Base-by-base conservation (phyloP, 2,329 filamentous ascomycete species). In the Exophiala bonariae region DNA sequence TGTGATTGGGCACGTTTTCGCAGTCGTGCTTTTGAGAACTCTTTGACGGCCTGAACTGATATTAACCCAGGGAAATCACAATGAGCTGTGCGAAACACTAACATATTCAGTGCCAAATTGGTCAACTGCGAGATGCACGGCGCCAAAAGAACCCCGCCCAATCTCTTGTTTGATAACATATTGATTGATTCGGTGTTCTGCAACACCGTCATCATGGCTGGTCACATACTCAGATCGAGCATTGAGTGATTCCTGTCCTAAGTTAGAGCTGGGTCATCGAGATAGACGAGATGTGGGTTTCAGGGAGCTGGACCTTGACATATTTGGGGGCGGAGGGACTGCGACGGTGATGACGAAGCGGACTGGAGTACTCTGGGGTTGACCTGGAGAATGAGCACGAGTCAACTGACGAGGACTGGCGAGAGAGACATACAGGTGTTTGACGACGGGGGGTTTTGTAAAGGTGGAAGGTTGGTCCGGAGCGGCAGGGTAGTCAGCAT, bases 81-180 rank as follows among this genome's bases (percentile, higher is more conserved):
- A n/a, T n/a, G n/a, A 26, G 11, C 23, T 26, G 6, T 26, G 11
- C 23, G n/a, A 16, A 42, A 37, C 6, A 30, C 86, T 78, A 77
- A 95, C 92, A 80, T 86, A 97, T 87, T 97, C 90, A 41, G 83
- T 82, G 33, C 90, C 92, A 71, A 85, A 93, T 66, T 96, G 90
- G 70, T 99, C 92, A 2, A 82, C 83, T 17, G 90, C 93, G 16
- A 92, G 75, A 69, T 97, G 90, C 11, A 99, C 93, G 9, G 91
- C 86, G 6, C 93, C 93, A 66, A 95, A 99, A 0, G 92, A 97
- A 14, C 93, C 93, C 56, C 90, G 80, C n/a, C 93, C 93, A 60
- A 99, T 96, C 74, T 97, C 92, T 66, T 95, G 87, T 66, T 87
- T 85, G 63, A 99, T 93, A 48, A 86, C 78, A 67, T 97, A 99